These are phyloP conservation scores for Butyriboletus appendiculatus DNA, from an alignment of 1,284 basidiomycete species.

Conservation along the genomic window DNA sequence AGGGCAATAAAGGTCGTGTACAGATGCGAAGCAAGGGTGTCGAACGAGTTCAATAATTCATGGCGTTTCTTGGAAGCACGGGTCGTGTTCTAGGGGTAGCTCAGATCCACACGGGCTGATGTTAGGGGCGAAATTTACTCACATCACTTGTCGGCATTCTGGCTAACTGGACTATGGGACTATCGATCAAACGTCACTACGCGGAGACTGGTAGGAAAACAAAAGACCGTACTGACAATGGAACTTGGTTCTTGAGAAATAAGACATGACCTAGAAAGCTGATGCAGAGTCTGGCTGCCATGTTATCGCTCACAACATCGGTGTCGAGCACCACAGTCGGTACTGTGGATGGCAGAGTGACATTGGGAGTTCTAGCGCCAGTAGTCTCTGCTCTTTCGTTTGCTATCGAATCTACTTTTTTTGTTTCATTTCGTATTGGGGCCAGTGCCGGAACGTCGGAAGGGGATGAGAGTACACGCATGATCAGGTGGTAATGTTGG, in stretches of 20 bases:
- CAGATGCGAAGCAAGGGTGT: conserved; percentile 70
- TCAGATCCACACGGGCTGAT: not conserved
- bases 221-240: conserved; percentile 54
- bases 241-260: conserved; percentile 74
- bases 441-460: not conserved
- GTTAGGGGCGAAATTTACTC: conserved; percentile 1
- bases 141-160: conserved; percentile 45
- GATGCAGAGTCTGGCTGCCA: conserved; percentile 61
- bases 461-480: conserved; percentile 22
- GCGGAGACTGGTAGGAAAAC: not conserved
- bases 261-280: conserved; percentile 65
- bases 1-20: conserved; percentile 70
- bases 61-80: conserved; percentile 56
- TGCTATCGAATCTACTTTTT: not conserved
- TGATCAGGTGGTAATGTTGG: conserved; percentile 8
- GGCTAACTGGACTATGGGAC: conserved; percentile 62
- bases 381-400: not conserved
- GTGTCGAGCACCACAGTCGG: conserved; percentile 51
- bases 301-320: conserved; percentile 50
- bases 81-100: conserved; percentile 36
- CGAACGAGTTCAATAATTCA: conserved; percentile 62
- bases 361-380: not conserved
- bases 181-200: conserved; percentile 27
- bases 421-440: not conserved
- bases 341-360: conserved; percentile 22